Percentiles rank a stretch among this genome's conserved stretches.
Evolutionary conservation across 2,329 filamentous ascomycete genomes (phyloP).

Genomic region (Neoscytalidium dimidiatum): DNA sequence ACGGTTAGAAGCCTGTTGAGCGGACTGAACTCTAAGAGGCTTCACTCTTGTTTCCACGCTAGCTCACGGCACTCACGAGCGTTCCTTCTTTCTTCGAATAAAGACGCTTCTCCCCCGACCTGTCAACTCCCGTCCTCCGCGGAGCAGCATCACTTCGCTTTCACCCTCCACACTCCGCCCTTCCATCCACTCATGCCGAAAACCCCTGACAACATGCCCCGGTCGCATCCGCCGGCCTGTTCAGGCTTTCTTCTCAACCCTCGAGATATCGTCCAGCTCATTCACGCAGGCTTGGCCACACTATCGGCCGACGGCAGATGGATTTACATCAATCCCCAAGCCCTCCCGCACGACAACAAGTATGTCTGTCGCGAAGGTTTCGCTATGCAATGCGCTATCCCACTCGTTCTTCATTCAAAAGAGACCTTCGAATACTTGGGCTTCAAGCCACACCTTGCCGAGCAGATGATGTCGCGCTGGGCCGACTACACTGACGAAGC

Average conservation of each 20-base stretch:
- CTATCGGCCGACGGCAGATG: neutral
- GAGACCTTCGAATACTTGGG: neutral
- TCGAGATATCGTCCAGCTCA: neutral
- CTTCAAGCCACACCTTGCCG: neutral
- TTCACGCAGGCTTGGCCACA: neutral
- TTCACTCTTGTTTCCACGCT: too few relatives aligned
- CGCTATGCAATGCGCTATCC: neutral
- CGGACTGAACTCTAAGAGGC: too few relatives aligned
- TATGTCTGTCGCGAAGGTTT: neutral
- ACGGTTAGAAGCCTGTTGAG: too few relatives aligned
- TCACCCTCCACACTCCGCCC: too few relatives aligned
- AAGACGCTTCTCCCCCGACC: too few relatives aligned
- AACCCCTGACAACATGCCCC: too few relatives aligned
- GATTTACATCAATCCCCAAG: neutral
- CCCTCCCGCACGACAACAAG: neutral
- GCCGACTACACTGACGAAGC: neutral
- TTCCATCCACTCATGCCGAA: too few relatives aligned
- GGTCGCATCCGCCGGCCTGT: neutral
- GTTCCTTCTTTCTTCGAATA: too few relatives aligned
- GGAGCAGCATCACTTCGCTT: too few relatives aligned
- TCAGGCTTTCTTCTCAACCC: neutral
- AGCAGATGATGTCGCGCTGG: neutral
- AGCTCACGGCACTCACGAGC: too few relatives aligned
- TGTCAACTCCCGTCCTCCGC: too few relatives aligned
- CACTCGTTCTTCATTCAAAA: neutral